Percentiles rank a stretch among this genome's conserved stretches.
phyloP scores from a whole-genome alignment of 441 rosid genomes.

The Iberis amara region DNA sequence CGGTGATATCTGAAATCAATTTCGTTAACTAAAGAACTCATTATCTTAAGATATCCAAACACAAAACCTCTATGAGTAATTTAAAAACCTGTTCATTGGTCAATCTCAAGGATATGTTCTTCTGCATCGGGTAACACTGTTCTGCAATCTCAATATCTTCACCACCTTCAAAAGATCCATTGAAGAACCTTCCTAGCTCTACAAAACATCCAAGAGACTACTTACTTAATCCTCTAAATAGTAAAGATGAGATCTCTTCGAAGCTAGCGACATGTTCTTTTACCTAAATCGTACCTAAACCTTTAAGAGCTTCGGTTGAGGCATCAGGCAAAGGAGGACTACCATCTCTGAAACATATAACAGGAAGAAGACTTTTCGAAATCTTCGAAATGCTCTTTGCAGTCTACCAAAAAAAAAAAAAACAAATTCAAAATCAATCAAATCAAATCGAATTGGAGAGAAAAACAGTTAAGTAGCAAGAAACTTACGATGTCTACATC shows the following conservation, averaged over 20 bases:
- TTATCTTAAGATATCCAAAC: conserved; percentile 2
- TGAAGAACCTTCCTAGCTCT: conserved; percentile 42
- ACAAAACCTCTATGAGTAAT: background rate
- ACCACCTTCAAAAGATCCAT: conserved; percentile 51
- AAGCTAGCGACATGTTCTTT: conserved; percentile 10
- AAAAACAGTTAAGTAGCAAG: background rate
- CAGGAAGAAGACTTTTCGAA: conserved; percentile 53
- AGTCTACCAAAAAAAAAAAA: conserved; percentile 35
- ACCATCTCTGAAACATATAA: conserved; percentile 86
- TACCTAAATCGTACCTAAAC: conserved; percentile 47
- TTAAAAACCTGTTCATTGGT: conserved; percentile 76
- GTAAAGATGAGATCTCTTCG: background rate
- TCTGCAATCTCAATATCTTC: conserved; percentile 51
- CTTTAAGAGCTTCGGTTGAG: conserved; percentile 42
- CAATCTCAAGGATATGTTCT: conserved; percentile 54
- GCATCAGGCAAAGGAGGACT: conserved; percentile 87
- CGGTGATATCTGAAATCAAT: conserved; percentile 58
- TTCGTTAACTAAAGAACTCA: conserved; percentile 22
- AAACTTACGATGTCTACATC: conserved; percentile 78
- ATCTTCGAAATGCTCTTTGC: conserved; percentile 40
- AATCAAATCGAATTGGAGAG: too few relatives aligned
- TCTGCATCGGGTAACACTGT: conserved; percentile 82
- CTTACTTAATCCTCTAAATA: conserved; percentile 11
- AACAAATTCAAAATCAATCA: background rate
- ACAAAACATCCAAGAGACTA: conserved; percentile 17